These are phyloP conservation scores for Rhodotorula diobovata DNA, from an alignment of 768 basidiomycete genomes.

Conservation along the genomic window DNA sequence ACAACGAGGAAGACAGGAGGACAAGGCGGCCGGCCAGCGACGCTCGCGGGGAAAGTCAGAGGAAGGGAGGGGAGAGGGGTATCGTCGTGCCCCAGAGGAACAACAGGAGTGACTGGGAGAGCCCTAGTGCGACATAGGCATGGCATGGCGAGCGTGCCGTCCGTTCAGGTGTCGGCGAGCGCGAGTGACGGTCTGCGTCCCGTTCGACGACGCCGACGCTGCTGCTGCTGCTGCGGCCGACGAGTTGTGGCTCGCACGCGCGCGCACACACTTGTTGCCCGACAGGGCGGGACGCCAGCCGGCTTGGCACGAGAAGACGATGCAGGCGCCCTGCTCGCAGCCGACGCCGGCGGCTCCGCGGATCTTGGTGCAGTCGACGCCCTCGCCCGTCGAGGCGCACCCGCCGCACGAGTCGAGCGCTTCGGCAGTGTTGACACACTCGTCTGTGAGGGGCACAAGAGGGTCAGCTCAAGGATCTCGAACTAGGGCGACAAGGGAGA, in stretches of 20 bases:
- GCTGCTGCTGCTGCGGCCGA: neutral
- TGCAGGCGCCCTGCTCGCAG: slow-evolving; percentile 49
- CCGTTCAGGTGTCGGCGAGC: neutral
- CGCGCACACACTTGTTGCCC: slow-evolving; percentile 27
- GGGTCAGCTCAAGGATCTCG: neutral
- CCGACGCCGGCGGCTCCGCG: slow-evolving; percentile 50
- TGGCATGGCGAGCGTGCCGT: neutral
- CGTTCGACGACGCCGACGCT: neutral
- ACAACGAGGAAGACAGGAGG: neutral
- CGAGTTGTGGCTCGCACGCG: neutral
- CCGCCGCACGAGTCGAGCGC: slow-evolving; percentile 74
- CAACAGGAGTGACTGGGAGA: neutral
- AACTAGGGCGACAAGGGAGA: neutral
- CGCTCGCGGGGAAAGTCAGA: neutral
- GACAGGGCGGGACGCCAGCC: slow-evolving; percentile 31
- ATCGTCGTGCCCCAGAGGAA: neutral
- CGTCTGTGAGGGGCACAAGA: neutral
- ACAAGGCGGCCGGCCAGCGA: too few relatives aligned
- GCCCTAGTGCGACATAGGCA: neutral
- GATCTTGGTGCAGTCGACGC: slow-evolving; percentile 69
- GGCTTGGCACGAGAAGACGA: slow-evolving; percentile 48
- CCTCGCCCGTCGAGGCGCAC: slow-evolving; percentile 61
- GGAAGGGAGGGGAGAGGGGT: neutral
- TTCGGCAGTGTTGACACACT: slow-evolving; percentile 56
- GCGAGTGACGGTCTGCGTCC: neutral